Evolutionary conservation across 805 yeast species (phyloP), one percentile per base, ranked within the genome.

Genomic region (Sugiyamaella chiloensis): DNA sequence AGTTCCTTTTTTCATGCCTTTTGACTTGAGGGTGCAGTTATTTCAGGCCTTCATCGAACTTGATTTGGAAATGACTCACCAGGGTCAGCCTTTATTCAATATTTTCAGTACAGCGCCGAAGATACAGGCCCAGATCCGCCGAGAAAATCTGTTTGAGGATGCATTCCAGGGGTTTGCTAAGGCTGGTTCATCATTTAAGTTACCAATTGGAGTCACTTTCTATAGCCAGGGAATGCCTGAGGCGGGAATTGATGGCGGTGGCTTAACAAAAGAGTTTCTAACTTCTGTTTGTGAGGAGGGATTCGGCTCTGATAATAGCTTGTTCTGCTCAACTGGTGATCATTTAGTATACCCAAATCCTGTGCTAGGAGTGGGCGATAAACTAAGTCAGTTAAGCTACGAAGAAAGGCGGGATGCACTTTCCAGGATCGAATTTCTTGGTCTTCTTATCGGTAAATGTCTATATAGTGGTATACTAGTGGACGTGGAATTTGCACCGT

Each of bases 181-280:
- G 2, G 56, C 74, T 7, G 87, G 89, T 0, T 58, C 70, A 1
- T 67, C 68, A 3, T 76, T 90, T 62, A 88, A 85, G 57, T 60
- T 73, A 6, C 72, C 71, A 29, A 63, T 90, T 7, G 69, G 76
- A 1, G 88, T 93, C 1, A 74, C 74, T 12, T 89, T 93, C 60
- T 69, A 70, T 30, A 85, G 87, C 58, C 77, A 84, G 47, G 79
- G 81, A 66, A 95, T 90, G 12, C 76, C 71, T 29, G 98, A 91
- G 62, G 88, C 83, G 0, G 99, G 99, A 1, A 84, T 91, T 36
- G 99, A 91, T 64, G 99, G 99, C 5, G 99, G 98, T 9, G 99
- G 99, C 1, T 71, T 91, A 20, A 90, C 97, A 0, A 90, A 91
- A 62, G 99, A 91, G 59, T 81, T 93, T 53, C 67, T 91, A 47